Base-by-base conservation (phyloP, 306 rosid species). In the Carpinus viminea region DNA sequence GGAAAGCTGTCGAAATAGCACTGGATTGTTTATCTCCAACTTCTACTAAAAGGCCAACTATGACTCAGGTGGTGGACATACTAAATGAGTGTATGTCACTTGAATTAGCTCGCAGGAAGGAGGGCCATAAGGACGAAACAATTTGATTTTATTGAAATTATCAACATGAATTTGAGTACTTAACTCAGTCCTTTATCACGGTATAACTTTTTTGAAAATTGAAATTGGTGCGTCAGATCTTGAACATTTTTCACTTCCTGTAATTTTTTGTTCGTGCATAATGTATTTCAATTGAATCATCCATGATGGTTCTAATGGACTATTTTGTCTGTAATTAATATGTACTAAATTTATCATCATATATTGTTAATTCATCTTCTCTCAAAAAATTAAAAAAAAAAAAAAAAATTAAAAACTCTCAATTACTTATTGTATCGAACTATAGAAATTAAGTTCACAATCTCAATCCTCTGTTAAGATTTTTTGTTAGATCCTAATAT, bases 1-100 rank as follows among this genome's bases (percentile, higher is more conserved):
- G 79, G 79, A 74, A 55, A 66, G 70, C 71, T 18, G 52, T 80
- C 55, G 83, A 80, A 26, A 74, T 74, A 24, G 75, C 83, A 45
- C 55, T 80, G 79, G 34, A 21, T 18, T 80, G 79, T 54, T 51
- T 31, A 31, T 31, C 34, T 31, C 34, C 34, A 31, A 31, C 34
- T 1, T 31, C 34, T 31, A 31, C 34, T 2, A 31, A 31, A 31
- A 31, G 34, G 34, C 34, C 34, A 31, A 31, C 34, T 31, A 31
- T 31, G 34, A 31, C 21, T 57, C 50, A n/a, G 12, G 79, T 74
- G 9, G 61, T 72, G n/a, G 64, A 31, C 1, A 77, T 72, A 3
- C 65, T 79, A 52, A 79, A 61, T 73, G 68, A 41, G 21, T 78
- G 47, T 20, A 8, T 78, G 31, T 55, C 76, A 20, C 31, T n/a